phyloP scores from a whole-genome alignment of 2,329 filamentous ascomycete genomes.

The Diaporthe citrichinensis region DNA sequence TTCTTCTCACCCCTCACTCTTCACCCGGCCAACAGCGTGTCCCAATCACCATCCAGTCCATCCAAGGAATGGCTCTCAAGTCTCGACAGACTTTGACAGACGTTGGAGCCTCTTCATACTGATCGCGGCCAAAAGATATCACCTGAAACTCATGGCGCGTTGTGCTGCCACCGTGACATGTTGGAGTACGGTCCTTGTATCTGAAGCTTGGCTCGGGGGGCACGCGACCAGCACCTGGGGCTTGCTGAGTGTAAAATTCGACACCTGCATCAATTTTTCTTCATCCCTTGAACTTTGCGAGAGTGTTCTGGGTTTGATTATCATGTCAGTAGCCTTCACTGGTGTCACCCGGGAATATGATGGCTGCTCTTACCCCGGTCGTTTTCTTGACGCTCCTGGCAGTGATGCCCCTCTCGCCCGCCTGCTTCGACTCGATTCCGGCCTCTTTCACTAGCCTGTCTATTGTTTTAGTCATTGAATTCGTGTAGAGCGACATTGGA shows the following conservation, averaged over 20 bases:
- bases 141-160: neutral
- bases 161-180: neutral
- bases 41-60: neutral
- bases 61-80: neutral
- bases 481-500: neutral
- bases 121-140: neutral
- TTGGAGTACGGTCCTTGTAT: neutral
- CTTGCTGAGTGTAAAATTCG: neutral
- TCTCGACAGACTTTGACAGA: neutral
- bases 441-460: slow-evolving; percentile 83
- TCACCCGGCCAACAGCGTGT: neutral
- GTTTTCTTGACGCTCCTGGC: slow-evolving; percentile 83
- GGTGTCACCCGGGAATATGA: neutral
- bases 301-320: slow-evolving; percentile 64
- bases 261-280: slow-evolving; percentile 35
- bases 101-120: neutral
- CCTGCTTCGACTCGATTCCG: slow-evolving; percentile 80
- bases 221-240: slow-evolving; percentile 23
- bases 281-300: slow-evolving; percentile 79
- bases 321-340: slow-evolving; percentile 5
- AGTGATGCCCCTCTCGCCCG: slow-evolving; percentile 81
- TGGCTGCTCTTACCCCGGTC: slow-evolving; percentile 71
- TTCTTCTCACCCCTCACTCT: neutral
- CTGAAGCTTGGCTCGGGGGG: neutral
- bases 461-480: slow-evolving; percentile 10